Conservation (phyloP, 1,284 basidiomycete species). For the Leccinum cinnamomeum region DNA sequence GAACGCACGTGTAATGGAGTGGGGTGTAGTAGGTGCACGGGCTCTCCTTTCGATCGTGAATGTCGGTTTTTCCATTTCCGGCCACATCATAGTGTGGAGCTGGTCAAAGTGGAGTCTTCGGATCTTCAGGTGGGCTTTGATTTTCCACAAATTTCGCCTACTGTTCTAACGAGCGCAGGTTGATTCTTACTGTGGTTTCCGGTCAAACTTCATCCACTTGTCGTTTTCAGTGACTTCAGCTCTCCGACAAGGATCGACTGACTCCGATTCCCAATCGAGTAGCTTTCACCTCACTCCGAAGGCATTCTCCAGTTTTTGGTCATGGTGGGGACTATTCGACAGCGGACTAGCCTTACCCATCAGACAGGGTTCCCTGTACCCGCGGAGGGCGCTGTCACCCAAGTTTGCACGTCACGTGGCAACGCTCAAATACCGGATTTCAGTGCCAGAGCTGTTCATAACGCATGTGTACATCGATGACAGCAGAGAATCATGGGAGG, state of each 20-base stretch:
- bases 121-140: slow-evolving; percentile 46
- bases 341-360: slow-evolving; percentile 81
- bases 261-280: slow-evolving; percentile 44
- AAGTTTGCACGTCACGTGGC: slow-evolving; percentile 90
- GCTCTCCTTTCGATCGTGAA: slow-evolving; percentile 68
- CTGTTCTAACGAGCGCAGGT: slow-evolving; percentile 36
- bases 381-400: slow-evolving; percentile 72
- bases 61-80: slow-evolving; percentile 85
- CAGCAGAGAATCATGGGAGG: slow-evolving; percentile 72
- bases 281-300: slow-evolving; percentile 88
- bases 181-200: slow-evolving; percentile 85
- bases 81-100: slow-evolving; percentile 79
- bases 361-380: slow-evolving; percentile 83
- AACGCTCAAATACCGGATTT: slow-evolving; percentile 91
- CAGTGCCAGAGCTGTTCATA: slow-evolving; percentile 78
- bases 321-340: slow-evolving; percentile 90
- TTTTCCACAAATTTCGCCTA: background rate
- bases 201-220: slow-evolving; percentile 94
- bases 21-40: slow-evolving; percentile 67
- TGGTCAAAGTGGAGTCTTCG: slow-evolving; percentile 55
- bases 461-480: slow-evolving; percentile 89
- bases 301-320: slow-evolving; percentile 88
- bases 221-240: slow-evolving; percentile 85
- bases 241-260: slow-evolving; percentile 30
- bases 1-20: slow-evolving; percentile 79